Base-by-base conservation (phyloP, 2,329 filamentous ascomycete genomes). In the Aureobasidium pullulans region DNA sequence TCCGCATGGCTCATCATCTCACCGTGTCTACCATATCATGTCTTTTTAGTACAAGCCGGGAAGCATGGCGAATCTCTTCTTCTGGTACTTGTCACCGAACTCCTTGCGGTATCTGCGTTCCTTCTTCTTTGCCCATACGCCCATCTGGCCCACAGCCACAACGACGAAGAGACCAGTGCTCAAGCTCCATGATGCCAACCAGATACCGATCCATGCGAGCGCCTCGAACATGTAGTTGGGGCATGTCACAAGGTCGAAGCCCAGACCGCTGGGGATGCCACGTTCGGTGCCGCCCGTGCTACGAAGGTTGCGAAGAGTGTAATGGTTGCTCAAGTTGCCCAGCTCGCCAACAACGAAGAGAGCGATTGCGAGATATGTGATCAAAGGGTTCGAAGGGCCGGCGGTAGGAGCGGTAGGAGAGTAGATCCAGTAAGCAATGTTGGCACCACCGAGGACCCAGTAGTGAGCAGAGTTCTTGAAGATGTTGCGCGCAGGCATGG, bases 181-280 rank as follows among this genome's bases (percentile, higher is more conserved):
- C 78, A 88, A 87, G 75, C 87, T 92, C 68, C 89, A 86, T 67
- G 85, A 91, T 57, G 93, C 82, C 44, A 96, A 71, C 66, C 88
- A 86, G 59, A 97, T 80, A 29, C 91, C 92, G 32, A 89, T 67
- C 94, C 94, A 99, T 0, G 92, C 84, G 39, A 96, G 73, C 6
- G 89, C 81, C 72, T 99, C 94, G 67, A 95, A 97, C 78, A 96
- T 84, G 79, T 99, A 99, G 78, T 99, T 99, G 43, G 94, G 94
- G 77, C 92, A 96, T 11, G 94, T 99, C 56, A 99, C 93, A 37
- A 89, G 76, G 64, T 78, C 80, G 74, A 96, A 97, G 32, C 92
- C 90, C 61, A 93, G 84, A 29, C 94, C 94, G 60, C 79, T 79
- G 1, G 94, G 94, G 64, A 99, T 95, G 66, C 90, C 91, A 61